Evolutionary conservation across 1,139 yeast genomes (phyloP).

Genomic region (Hyphopichia buzzinii): DNA sequence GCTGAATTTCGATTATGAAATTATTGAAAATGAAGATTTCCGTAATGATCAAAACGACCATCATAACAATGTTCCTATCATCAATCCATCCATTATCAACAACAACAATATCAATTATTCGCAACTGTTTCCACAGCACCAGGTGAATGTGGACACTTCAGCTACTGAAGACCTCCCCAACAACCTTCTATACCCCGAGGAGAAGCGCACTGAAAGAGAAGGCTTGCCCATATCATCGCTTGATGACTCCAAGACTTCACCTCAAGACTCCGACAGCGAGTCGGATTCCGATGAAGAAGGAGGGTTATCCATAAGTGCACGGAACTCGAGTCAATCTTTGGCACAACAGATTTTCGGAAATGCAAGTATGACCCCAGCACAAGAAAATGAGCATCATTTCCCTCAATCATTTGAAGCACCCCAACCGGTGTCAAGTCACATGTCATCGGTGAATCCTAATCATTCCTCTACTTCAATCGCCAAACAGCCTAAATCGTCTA

Average conservation of each 20-base stretch:
- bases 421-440: conserved; percentile 27
- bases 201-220: conserved; percentile 4
- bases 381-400: conserved; percentile 12
- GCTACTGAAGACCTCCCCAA: conserved; percentile 2
- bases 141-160: not conserved
- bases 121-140: conserved; percentile 4
- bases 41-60: conserved; percentile 3
- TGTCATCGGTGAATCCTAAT: conserved; percentile 32
- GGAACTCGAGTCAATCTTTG: conserved; percentile 44
- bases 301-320: conserved; percentile 41
- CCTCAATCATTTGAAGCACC: conserved; percentile 21
- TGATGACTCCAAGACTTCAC: conserved; percentile 14
- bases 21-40: conserved; percentile 24
- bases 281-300: conserved; percentile 24
- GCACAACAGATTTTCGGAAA: conserved; percentile 44
- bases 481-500: conserved; percentile 44
- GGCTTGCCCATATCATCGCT: conserved; percentile 6
- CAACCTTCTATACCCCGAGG: not conserved
- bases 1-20: conserved; percentile 39
- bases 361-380: conserved; percentile 20
- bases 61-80: conserved; percentile 17
- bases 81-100: conserved; percentile 20
- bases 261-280: conserved; percentile 12
- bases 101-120: conserved; percentile 10
- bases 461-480: conserved; percentile 35